These are phyloP conservation scores for Calonectria leucothoes DNA, from an alignment of 2,329 filamentous ascomycete genomes.

Conservation along the genomic window DNA sequence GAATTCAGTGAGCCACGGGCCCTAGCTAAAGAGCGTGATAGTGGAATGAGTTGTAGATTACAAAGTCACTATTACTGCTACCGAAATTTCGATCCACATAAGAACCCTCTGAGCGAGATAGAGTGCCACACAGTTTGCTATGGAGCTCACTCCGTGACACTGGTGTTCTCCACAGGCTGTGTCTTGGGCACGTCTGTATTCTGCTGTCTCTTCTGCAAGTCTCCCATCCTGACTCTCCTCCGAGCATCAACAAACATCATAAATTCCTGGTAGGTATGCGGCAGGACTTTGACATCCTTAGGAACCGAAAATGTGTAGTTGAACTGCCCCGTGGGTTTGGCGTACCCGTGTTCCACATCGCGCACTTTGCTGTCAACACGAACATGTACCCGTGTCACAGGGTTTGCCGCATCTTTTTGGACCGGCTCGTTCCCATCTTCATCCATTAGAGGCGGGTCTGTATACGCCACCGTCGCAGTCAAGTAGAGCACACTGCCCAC, in stretches of 20 bases:
- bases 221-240: constrained; percentile 40
- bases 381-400: constrained; percentile 43
- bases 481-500: constrained; percentile 45
- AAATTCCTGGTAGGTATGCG: constrained; percentile 45
- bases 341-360: constrained; percentile 45
- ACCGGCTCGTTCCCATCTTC: constrained; percentile 42
- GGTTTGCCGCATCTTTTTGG: constrained; percentile 33
- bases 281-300: constrained; percentile 42
- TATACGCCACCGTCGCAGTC: constrained; percentile 44
- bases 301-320: constrained; percentile 47
- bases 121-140: background rate
- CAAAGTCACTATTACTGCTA: background rate
- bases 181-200: background rate
- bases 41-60: background rate
- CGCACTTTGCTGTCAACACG: constrained; percentile 46
- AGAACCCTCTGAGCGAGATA: background rate
- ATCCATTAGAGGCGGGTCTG: constrained; percentile 43
- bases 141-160: background rate
- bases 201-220: constrained; percentile 15
- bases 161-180: background rate
- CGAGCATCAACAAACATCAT: constrained; percentile 46
- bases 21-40: background rate
- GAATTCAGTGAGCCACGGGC: background rate
- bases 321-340: constrained; percentile 45
- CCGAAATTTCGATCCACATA: background rate